Base-by-base conservation (phyloP, 106 monocot species). In the Dioscorea zingiberensis region DNA sequence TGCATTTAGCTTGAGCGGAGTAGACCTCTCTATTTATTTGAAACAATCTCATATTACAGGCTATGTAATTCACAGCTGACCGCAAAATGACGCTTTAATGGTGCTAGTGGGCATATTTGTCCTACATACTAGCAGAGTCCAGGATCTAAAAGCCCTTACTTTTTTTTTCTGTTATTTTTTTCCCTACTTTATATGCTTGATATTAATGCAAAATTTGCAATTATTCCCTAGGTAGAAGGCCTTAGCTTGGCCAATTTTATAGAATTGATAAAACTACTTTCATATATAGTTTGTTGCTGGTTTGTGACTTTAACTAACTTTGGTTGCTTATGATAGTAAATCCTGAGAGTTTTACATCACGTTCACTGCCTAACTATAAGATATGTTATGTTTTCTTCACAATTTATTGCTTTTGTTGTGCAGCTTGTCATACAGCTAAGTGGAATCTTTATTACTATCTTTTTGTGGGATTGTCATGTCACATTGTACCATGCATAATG, bases 401-500 rank as follows among this genome's bases (percentile, higher is more conserved):
- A 59, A 59, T 2, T 48, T 16, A 6, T 16, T n/a, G n/a, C 44
- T 72, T n/a, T 78, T 11, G 7, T 24, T 57, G 0, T 71, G 71
- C 78, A 94, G 94, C 66, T n/a, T n/a, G n/a, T 87, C 15, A 75
- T 76, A 44, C 26, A 80, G 38, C 67, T 94, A 54, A 94, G 94
- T 70, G 87, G 94, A 16, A 90, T 94, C n/a, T n/a, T n/a, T 63
- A 76, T 89, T 58, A 94, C 89, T 13, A 89, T 94, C 25, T 94
- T 94, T 89, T 60, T 84, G 90, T 46, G 90, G 94, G 60, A 85
- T 94, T 72, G 75, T 94, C 4, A 94, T 94, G 94, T 94, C 94
- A 32, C 94, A 90, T 74, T 94, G 90, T 72, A 81, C 90, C 60
- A 87, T 86, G 94, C 75, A 94, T 70, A 94, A 87, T 65, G 75